phyloP scores from a whole-genome alignment of 371 early-diverging fungal genomes.

The Chytridium lagenaria region DNA sequence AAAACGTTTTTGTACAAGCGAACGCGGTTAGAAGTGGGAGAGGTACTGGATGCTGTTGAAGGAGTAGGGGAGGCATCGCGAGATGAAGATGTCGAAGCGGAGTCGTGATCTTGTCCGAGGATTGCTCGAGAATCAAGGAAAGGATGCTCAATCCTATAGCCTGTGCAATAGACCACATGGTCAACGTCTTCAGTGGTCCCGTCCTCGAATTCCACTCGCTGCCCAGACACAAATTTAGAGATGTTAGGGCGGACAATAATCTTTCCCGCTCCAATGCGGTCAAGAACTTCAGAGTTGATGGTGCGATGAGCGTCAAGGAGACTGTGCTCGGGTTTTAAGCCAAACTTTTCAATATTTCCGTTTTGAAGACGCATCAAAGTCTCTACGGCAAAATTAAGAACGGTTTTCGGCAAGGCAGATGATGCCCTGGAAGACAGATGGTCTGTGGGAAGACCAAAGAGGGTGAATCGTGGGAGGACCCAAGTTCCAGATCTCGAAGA shows the following conservation, averaged over 20 bases:
- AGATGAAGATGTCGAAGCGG: not conserved
- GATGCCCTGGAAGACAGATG: constrained; percentile 48
- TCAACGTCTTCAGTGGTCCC: constrained; percentile 63
- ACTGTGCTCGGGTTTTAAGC: constrained; percentile 43
- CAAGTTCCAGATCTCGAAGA: constrained; percentile 52
- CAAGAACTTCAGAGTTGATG: constrained; percentile 52
- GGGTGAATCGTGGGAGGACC: constrained; percentile 48
- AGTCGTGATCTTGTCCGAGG: constrained; percentile 42
- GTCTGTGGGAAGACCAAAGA: constrained; percentile 56
- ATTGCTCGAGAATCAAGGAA: constrained; percentile 57
- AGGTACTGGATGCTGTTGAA: not conserved
- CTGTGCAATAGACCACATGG: constrained; percentile 69
- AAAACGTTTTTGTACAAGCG: constrained; percentile 53
- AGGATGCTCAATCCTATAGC: constrained; percentile 59
- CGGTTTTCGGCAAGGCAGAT: constrained; percentile 32
- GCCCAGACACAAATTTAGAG: constrained; percentile 21
- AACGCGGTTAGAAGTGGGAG: constrained; percentile 31
- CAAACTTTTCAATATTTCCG: constrained; percentile 43
- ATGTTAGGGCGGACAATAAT: constrained; percentile 56
- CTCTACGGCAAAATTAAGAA: constrained; percentile 40
- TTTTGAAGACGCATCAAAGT: constrained; percentile 36
- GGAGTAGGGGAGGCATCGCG: not conserved
- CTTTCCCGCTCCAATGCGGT: constrained; percentile 56
- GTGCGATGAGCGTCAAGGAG: constrained; percentile 50
- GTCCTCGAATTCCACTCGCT: constrained; percentile 62